A percentile compares a stretch with the other conserved stretches of the same genome.
Conservation (phyloP, 2,329 filamentous ascomycete genomes). For the Fusarium fujikuroi region DNA sequence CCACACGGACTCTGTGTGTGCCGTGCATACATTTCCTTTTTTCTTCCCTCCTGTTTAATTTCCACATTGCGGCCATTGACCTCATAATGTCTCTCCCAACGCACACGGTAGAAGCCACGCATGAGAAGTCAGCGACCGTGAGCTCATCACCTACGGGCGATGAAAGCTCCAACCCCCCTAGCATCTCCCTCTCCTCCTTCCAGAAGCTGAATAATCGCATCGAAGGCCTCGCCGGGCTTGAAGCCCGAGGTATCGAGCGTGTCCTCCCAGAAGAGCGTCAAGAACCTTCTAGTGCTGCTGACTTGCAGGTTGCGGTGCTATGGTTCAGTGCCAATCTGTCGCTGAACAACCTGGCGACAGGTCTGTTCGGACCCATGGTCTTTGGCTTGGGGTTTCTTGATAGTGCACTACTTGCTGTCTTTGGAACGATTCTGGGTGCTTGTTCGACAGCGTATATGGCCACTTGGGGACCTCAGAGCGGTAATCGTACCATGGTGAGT, state of each 20-base stretch:
- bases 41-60: neutral
- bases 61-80: neutral
- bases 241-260: constrained; percentile 54
- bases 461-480: constrained; percentile 78
- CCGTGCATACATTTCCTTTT: constrained; percentile 3
- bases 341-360: constrained; percentile 69
- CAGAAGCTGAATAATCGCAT: constrained; percentile 34
- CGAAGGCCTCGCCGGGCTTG: constrained; percentile 49
- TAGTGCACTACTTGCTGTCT: constrained; percentile 75
- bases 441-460: constrained; percentile 81
- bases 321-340: constrained; percentile 59
- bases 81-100: constrained; percentile 3
- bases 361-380: constrained; percentile 73
- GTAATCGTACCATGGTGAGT: constrained; percentile 76
- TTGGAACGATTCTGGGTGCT: constrained; percentile 80
- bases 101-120: constrained; percentile 18
- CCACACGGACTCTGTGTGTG: constrained; percentile 7
- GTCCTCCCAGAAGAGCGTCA: constrained; percentile 52
- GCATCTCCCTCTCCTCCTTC: constrained; percentile 8
- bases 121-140: constrained; percentile 29
- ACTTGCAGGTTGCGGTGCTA: constrained; percentile 54
- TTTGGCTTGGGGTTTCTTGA: constrained; percentile 80
- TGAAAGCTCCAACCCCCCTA: constrained; percentile 4
- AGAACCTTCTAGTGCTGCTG: constrained; percentile 46
- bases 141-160: constrained; percentile 20